A percentile compares a stretch with the other conserved stretches of the same genome.
Conservation (phyloP, 371 early-diverging fungal genomes). For the Scutellospora calospora region DNA sequence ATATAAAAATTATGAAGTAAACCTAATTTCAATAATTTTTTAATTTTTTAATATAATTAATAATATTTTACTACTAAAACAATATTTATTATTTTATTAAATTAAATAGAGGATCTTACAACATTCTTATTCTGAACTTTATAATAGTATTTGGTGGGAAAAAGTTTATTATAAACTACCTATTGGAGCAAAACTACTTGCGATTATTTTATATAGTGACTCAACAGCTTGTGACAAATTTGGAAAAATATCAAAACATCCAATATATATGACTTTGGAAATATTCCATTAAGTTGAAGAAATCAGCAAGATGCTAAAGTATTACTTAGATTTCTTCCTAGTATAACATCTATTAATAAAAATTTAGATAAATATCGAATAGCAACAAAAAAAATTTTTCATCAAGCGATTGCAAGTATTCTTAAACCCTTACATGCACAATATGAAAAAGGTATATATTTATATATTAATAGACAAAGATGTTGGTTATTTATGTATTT, state of each 20-base stretch:
- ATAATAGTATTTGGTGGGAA: background rate
- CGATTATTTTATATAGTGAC: slow-evolving; percentile 9
- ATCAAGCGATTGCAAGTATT: background rate
- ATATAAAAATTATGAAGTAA: too few relatives aligned
- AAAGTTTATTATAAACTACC: background rate
- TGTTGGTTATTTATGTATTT: background rate
- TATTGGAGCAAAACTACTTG: background rate
- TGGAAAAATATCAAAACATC: background rate
- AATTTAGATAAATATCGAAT: background rate
- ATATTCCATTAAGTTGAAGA: background rate
- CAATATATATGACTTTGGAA: slow-evolving; percentile 19
- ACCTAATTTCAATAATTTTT: too few relatives aligned
- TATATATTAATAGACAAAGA: background rate
- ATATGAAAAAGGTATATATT: background rate
- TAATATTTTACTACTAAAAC: too few relatives aligned
- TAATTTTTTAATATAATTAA: too few relatives aligned
- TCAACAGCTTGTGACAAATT: background rate
- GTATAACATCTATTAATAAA: background rate
- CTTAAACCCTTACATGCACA: background rate
- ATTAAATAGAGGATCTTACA: too few relatives aligned
- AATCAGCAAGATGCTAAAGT: background rate
- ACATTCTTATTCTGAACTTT: too few relatives aligned
- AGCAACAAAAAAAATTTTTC: background rate
- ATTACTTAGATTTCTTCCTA: slow-evolving; percentile 8
- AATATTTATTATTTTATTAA: too few relatives aligned